Percentiles rank a stretch among this genome's conserved stretches.
Evolutionary conservation across 139 green algal species (phyloP).

Genomic region (Medakamo hakoo): DNA sequence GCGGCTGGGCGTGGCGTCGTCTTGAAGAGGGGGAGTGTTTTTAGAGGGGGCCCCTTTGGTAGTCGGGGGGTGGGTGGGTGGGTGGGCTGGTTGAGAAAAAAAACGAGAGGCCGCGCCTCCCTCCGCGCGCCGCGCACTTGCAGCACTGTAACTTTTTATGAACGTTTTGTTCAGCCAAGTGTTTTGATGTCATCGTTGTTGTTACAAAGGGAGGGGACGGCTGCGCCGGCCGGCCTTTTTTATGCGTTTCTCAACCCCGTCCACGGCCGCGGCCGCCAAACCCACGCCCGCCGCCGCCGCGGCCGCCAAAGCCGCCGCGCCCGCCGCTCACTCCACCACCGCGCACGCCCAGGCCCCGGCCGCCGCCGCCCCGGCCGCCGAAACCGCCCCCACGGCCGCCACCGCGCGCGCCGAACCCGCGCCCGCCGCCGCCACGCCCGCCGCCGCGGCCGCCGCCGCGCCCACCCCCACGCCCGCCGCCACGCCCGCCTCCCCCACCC

Average conservation of each 20-base stretch:
- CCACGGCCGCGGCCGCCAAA: slow-evolving; percentile 4
- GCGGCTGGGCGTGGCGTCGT: no score
- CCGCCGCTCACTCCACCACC: slow-evolving; percentile 3
- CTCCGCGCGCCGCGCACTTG: no score
- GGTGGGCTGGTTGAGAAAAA: no score
- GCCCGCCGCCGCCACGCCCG: neutral
- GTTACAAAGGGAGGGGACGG: no score
- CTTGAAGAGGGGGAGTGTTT: no score
- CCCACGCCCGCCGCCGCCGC: slow-evolving; percentile 8
- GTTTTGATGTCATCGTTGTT: no score
- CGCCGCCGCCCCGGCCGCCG: slow-evolving; percentile 1
- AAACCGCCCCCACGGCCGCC: neutral
- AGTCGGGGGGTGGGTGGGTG: no score
- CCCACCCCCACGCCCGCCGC: slow-evolving; percentile 6
- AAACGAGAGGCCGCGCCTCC: no score
- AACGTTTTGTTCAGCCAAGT: no score
- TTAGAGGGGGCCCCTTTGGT: no score
- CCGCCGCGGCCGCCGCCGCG: slow-evolving; percentile 1
- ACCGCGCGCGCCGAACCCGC: neutral
- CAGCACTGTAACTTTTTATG: no score
- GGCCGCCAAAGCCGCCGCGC: slow-evolving; percentile 7
- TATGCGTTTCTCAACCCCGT: neutral
- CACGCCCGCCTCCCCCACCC: slow-evolving; percentile 6
- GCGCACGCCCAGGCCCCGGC: neutral
- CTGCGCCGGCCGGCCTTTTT: neutral